Conservation (phyloP, 2,329 filamentous ascomycete species). For the Xylaria sp. region DNA sequence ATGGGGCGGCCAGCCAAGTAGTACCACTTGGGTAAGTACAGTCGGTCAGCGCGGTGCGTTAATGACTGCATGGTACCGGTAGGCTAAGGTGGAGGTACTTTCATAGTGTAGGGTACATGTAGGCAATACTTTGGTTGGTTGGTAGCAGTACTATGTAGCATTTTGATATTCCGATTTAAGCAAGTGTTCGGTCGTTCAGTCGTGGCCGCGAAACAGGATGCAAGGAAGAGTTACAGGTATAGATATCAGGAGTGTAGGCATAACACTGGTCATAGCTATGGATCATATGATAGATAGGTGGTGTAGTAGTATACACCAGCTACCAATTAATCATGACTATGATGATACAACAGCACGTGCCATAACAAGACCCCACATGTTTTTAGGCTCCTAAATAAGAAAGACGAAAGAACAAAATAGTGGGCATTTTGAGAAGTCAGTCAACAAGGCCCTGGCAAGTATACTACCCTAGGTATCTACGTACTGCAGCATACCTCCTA, state of each 20-base stretch:
- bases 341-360: conserved; percentile 10
- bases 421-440: background rate
- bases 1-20: conserved; percentile 11
- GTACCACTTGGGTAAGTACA: no score
- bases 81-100: no score
- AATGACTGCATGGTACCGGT: background rate
- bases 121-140: no score
- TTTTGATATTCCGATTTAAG: conserved; percentile 1
- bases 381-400: conserved; percentile 15
- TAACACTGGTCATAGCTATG: background rate
- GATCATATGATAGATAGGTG: background rate
- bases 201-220: conserved; percentile 17
- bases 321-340: background rate
- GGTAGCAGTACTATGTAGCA: background rate
- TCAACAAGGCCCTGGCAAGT: conserved; percentile 9
- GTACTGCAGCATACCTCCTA: no score
- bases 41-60: conserved; percentile 19
- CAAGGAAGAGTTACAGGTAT: conserved; percentile 7
- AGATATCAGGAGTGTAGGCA: background rate
- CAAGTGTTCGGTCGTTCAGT: conserved; percentile 17
- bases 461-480: background rate
- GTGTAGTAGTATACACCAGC: no score
- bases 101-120: no score
- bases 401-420: conserved; percentile 19
- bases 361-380: conserved; percentile 20